phyloP scores from a whole-genome alignment of 768 basidiomycete genomes.

The Naganishia onofrii region DNA sequence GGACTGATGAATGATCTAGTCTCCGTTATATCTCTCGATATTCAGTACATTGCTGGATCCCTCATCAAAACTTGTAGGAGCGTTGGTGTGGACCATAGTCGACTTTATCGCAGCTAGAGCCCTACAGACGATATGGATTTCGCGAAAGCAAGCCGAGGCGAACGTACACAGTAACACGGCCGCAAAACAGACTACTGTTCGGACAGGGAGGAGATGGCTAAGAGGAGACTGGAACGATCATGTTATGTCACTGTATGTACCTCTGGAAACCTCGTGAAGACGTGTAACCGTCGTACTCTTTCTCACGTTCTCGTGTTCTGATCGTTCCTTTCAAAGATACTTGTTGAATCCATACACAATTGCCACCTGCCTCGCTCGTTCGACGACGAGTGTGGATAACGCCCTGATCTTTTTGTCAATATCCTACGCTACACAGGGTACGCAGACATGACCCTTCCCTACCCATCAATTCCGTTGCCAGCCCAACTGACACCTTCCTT shows the following conservation, averaged over 20 bases:
- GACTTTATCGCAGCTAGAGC: conserved; percentile 71
- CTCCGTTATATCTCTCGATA: conserved; percentile 71
- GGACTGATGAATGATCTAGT: conserved; percentile 58
- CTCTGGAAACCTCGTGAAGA: too few relatives aligned
- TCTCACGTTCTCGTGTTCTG: background rate
- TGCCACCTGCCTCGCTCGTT: conserved; percentile 72
- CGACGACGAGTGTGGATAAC: conserved; percentile 81
- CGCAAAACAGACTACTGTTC: background rate
- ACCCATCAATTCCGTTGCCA: background rate
- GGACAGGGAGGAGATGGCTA: conserved; percentile 8
- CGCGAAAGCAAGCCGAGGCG: conserved; percentile 58
- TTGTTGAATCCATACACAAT: conserved; percentile 86
- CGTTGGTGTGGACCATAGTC: conserved; percentile 65
- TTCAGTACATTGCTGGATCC: conserved; percentile 71
- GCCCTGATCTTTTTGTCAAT: conserved; percentile 65
- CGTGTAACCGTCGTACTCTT: background rate
- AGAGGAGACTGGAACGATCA: conserved; percentile 61
- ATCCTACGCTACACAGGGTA: conserved; percentile 69
- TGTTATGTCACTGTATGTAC: conserved; percentile 66
- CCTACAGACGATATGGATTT: conserved; percentile 66
- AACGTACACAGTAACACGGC: conserved; percentile 40
- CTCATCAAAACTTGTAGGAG: conserved; percentile 54
- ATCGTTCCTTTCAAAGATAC: conserved; percentile 62
- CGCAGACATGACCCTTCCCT: conserved; percentile 28
- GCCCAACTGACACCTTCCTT: background rate